Base-by-base conservation (phyloP, 257 asterid genomes). In the Lantana camara region DNA sequence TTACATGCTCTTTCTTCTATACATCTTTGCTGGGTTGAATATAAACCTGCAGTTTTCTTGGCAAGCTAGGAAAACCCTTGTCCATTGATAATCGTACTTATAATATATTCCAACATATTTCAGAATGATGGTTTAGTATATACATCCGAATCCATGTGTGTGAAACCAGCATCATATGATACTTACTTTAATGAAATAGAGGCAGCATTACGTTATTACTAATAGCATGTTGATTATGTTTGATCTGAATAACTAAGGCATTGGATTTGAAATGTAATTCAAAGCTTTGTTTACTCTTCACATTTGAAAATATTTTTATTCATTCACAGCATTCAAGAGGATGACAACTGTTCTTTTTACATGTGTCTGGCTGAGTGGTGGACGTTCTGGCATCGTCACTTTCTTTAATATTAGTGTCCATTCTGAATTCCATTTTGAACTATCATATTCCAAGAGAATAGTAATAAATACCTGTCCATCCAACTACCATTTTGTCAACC, bases 21-120 rank as follows among this genome's bases (percentile, higher is more conserved):
- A 63, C 15, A 38, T 56, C 48, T 51, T 53, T 57, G 15, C 54
- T 71, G 50, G 52, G 13, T 20, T 47, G 64, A 65, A 51, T 47
- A 13, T 44, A 14, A 44, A 11, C 7, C 7, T 41, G 16, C n/a
- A 14, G 38, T 32, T 49, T 38, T 47, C 54, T 38, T 57, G 44
- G 34, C 17, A 30, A 45, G 5, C 50, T 34, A 20, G 30, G 50
- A 55, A 35, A 35, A 17, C 14, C 30, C 15, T 29, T 48, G 27
- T 29, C n/a, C n/a, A n/a, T 40, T 10, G 12, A 9, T 24, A 24
- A 55, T 24, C 16, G 9, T 41, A 37, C 30, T 16, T 3, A 7
- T 2, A 27, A 5, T 44, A 22, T 27, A n/a, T 34, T 40, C 13
- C 55, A 9, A 16, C 20, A 27, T 54, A 41, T 40, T 30, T 23